Conservation (phyloP, 352 stramenopile genomes). For the Globisporangium cylindrosporum region DNA sequence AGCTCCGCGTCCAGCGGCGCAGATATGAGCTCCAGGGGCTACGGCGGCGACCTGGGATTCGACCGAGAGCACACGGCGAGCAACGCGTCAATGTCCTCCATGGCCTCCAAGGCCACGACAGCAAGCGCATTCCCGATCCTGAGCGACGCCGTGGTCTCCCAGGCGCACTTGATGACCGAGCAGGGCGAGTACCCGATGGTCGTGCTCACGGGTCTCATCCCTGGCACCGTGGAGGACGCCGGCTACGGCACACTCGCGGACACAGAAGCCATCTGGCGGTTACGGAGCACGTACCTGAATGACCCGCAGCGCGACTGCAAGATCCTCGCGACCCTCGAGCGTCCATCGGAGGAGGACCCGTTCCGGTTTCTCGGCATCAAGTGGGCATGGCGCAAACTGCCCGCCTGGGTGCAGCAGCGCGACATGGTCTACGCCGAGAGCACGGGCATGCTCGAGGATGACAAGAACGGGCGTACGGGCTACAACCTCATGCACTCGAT, state of each 20-base stretch:
- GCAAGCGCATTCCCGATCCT: not conserved
- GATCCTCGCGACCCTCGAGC: constrained; percentile 28
- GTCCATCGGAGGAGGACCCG: constrained; percentile 18
- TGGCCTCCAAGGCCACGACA: not conserved
- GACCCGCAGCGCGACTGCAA: constrained; percentile 28
- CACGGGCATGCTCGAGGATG: constrained; percentile 31
- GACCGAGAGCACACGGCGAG: not conserved
- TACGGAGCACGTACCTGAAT: constrained; percentile 26
- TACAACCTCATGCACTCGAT: constrained; percentile 41
- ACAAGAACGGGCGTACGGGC: constrained; percentile 25
- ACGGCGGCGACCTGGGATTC: not conserved
- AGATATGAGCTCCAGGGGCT: not conserved
- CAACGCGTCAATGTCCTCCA: not conserved
- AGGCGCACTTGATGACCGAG: not conserved
- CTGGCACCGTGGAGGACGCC: constrained; percentile 14
- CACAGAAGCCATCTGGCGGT: constrained; percentile 24
- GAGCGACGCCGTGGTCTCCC: not conserved
- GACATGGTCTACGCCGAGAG: constrained; percentile 34
- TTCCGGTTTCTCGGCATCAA: constrained; percentile 17
- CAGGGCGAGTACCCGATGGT: not conserved
- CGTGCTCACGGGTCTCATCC: not conserved
- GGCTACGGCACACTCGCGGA: constrained; percentile 21
- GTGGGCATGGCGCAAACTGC: constrained; percentile 9
- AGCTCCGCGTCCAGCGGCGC: not conserved
- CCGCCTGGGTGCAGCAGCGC: constrained; percentile 5